Evolutionary conservation across 176 grass and related monocot species (phyloP), one percentile per base, ranked within the genome.

Genomic region (Oryza brachyantha): DNA sequence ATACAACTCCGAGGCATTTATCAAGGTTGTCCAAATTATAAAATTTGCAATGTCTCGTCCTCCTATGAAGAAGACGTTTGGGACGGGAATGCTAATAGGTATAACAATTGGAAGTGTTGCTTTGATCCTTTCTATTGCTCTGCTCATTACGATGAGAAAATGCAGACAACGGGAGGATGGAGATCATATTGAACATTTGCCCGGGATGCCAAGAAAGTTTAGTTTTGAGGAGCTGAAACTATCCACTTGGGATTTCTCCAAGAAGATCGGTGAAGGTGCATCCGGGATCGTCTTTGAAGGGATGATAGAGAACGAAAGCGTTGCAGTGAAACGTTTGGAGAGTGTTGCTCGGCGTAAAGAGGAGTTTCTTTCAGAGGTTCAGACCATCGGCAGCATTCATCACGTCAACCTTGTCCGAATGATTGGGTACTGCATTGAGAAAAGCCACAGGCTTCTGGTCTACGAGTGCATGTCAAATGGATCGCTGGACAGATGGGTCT

Each of bases 291-390:
- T 84, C 46, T 84, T 77, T 1, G 3, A 77, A 29, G 82, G 82
- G 2, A 21, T 14, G 1, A 24, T 36, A 1, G 65, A 40, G 0
- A 50, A 77, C 7, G 52, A 62, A 25, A 27, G 2, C 13, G 38
- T 84, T 7, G 76, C 64, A 2, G 81, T 77, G 2, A 84, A 84
- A 48, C 38, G 73, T 34, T 77, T 91, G 70, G 71, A 84, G 28
- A 13, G 36, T 16, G 41, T 61, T 19, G 74, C 43, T 45, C 79
- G 72, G 17, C 75, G 70, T 3, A 90, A 50, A n/a, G 76, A 8
- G 39, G 80, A 87, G 67, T 91, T 91, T 5, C 25, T 77, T 37
- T 81, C 66, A 43, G 88, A 91, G 58, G 84, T 91, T 2, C 43
- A 87, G 60, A 91, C 76, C 29, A 87, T 91, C 1, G 81, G 84